These are phyloP conservation scores for Parsonsia alboflavescens DNA, from an alignment of 257 asterid genomes.

Conservation along the genomic window DNA sequence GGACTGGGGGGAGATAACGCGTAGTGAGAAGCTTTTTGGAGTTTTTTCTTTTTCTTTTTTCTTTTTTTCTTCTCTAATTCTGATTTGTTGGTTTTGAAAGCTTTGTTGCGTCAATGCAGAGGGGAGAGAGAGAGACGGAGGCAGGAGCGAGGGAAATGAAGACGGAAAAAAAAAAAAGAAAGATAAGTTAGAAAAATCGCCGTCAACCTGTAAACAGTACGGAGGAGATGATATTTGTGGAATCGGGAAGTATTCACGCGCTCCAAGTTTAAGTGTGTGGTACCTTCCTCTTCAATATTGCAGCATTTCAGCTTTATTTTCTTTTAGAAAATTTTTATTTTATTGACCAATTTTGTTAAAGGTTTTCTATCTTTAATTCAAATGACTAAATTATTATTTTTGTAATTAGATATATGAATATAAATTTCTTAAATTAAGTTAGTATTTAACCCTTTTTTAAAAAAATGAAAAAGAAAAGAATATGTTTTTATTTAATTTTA, in stretches of 20 bases:
- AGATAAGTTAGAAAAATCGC: constrained; percentile 28
- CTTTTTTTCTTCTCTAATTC: too few species aligned
- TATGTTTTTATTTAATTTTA: too few species aligned
- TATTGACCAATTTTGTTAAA: too few species aligned
- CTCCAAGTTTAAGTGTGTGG: not conserved
- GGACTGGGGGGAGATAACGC: constrained; percentile 12
- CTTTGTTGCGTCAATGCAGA: constrained; percentile 15
- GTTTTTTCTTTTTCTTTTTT: not conserved
- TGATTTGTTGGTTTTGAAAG: constrained; percentile 13
- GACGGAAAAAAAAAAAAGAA: not conserved
- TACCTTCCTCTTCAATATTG: not conserved
- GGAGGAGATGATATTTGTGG: constrained; percentile 24
- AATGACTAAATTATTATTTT: too few species aligned
- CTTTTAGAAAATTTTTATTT: not conserved
- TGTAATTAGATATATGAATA: too few species aligned
- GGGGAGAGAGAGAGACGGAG: not conserved
- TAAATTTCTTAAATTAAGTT: too few species aligned
- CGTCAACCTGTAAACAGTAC: constrained; percentile 33
- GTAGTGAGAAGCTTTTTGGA: constrained; percentile 6
- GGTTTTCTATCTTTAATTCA: too few species aligned
- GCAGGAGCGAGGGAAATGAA: not conserved
- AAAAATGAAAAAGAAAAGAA: too few species aligned
- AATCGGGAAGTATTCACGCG: not conserved
- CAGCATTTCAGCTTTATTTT: not conserved
- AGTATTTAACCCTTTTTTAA: too few species aligned